Conservation (phyloP, 495 filamentous ascomycete species). For the Aspergillus biplanus region DNA sequence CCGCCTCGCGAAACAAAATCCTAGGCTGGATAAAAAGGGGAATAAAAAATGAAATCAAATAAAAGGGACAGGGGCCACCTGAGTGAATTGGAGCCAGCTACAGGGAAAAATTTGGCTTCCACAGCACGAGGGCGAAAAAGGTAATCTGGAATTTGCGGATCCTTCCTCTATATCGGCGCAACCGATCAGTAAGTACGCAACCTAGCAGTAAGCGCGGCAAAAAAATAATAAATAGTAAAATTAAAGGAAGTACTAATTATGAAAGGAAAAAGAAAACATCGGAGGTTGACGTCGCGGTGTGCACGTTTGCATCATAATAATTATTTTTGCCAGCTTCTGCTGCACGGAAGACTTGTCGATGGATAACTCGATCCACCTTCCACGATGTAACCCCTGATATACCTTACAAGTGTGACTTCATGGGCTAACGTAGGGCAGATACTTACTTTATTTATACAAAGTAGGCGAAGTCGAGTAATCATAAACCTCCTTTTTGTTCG, state of each 20-base stretch:
- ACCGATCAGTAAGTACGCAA: slow-evolving; percentile 21
- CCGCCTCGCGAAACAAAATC: slow-evolving; percentile 4
- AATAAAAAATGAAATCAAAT: slow-evolving; percentile 2
- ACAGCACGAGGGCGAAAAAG: slow-evolving; percentile 29
- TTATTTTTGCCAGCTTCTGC: slow-evolving; percentile 16
- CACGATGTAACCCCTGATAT: slow-evolving; percentile 14
- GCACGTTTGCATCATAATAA: slow-evolving; percentile 18
- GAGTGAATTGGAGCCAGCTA: slow-evolving; percentile 21
- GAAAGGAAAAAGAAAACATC: slow-evolving; percentile 7
- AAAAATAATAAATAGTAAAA: slow-evolving; percentile 11
- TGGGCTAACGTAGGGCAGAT: not conserved
- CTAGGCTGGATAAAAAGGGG: not conserved
- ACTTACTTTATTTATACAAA: not conserved
- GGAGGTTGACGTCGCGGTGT: slow-evolving; percentile 14
- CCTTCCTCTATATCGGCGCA: slow-evolving; percentile 24
- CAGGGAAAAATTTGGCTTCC: slow-evolving; percentile 20
- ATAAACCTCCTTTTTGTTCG: not conserved
- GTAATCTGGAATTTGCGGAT: slow-evolving; percentile 26
- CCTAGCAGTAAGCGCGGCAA: slow-evolving; percentile 16
- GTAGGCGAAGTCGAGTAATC: not conserved
- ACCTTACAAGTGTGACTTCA: slow-evolving; percentile 9
- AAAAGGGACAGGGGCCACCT: slow-evolving; percentile 20
- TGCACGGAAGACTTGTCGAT: slow-evolving; percentile 18
- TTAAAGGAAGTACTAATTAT: slow-evolving; percentile 17
- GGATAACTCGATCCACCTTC: slow-evolving; percentile 14